These are phyloP conservation scores for Raffaelea albimanens DNA, from an alignment of 2,329 filamentous ascomycete genomes.

Conservation along the genomic window DNA sequence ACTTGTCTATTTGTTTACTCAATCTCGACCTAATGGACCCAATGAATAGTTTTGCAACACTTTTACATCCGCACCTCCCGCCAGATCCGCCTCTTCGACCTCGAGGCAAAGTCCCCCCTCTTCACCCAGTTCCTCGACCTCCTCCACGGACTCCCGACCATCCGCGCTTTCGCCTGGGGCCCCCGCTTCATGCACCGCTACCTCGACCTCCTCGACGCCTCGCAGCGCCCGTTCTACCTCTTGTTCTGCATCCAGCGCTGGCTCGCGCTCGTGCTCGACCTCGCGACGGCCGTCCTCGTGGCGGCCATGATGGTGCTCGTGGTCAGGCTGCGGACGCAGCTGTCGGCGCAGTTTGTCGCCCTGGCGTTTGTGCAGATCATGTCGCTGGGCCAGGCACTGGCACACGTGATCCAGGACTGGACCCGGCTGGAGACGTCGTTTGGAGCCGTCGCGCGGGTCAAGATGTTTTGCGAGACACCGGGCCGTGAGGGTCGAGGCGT, in stretches of 20 bases:
- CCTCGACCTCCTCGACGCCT: conserved; percentile 36
- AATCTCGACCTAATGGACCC: too few species aligned
- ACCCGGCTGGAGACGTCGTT: conserved; percentile 16
- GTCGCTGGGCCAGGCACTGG: conserved; percentile 11
- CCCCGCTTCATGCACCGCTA: conserved; percentile 31
- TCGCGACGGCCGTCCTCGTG: conserved; percentile 18
- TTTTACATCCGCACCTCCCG: conserved; percentile 42
- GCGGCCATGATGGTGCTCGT: conserved; percentile 23
- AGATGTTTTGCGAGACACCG: conserved; percentile 1
- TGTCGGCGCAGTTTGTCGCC: conserved; percentile 19
- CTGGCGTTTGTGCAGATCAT: conserved; percentile 20
- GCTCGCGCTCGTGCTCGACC: conserved; percentile 28
- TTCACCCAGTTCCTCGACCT: conserved; percentile 35
- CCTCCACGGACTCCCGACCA: conserved; percentile 31
- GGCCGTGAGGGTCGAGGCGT: conserved; percentile 6
- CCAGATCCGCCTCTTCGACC: conserved; percentile 40
- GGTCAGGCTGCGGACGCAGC: conserved; percentile 19
- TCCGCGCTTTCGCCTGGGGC: conserved; percentile 47
- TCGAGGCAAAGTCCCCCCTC: conserved; percentile 41
- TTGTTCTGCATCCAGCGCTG: conserved; percentile 47
- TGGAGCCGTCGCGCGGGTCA: conserved; percentile 14
- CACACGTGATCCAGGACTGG: conserved; percentile 13
- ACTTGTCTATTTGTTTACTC: too few species aligned
- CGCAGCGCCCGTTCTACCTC: conserved; percentile 47
- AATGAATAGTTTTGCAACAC: conserved; percentile 27